Evolutionary conservation across 148 eudicot species (phyloP).

Genomic region (Rhododendron kiyosumense): DNA sequence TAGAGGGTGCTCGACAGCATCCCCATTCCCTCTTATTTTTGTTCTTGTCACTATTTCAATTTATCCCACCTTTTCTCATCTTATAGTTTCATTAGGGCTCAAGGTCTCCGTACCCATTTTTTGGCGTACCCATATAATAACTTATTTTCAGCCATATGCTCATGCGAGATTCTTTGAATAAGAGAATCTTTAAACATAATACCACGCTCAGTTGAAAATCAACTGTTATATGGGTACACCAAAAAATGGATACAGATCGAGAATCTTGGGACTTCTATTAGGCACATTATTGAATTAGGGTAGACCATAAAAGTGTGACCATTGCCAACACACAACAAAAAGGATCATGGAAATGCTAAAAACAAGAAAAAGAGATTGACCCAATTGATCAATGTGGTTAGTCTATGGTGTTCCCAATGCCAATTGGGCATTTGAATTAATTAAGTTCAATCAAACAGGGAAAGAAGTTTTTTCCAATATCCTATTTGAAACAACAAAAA

Average conservation of each 20-base stretch:
- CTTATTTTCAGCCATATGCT: too few species aligned
- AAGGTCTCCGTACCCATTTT: too few species aligned
- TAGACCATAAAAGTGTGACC: conserved; percentile 6
- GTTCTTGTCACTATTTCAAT: background rate
- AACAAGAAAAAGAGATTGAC: conserved; percentile 35
- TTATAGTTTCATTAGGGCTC: background rate
- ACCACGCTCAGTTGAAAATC: too few species aligned
- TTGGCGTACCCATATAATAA: too few species aligned
- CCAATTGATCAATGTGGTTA: conserved; percentile 34
- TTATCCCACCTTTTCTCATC: background rate
- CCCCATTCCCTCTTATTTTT: too few species aligned
- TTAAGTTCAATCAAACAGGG: conserved; percentile 28
- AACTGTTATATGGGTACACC: too few species aligned
- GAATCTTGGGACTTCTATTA: background rate
- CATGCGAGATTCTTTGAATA: too few species aligned
- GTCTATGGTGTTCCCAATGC: conserved; percentile 59
- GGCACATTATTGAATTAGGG: background rate
- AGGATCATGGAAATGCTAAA: conserved; percentile 24
- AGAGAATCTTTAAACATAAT: too few species aligned
- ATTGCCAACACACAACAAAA: background rate
- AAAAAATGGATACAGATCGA: too few species aligned
- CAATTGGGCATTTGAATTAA: conserved; percentile 44
- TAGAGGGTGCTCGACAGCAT: too few species aligned
- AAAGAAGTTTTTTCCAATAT: conserved; percentile 21
- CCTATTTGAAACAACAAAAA: conserved; percentile 22